Percentiles rank a stretch among this genome's conserved stretches.
These are phyloP conservation scores for Candida broadrunensis DNA, from an alignment of 805 yeast genomes.

Conservation along the genomic window DNA sequence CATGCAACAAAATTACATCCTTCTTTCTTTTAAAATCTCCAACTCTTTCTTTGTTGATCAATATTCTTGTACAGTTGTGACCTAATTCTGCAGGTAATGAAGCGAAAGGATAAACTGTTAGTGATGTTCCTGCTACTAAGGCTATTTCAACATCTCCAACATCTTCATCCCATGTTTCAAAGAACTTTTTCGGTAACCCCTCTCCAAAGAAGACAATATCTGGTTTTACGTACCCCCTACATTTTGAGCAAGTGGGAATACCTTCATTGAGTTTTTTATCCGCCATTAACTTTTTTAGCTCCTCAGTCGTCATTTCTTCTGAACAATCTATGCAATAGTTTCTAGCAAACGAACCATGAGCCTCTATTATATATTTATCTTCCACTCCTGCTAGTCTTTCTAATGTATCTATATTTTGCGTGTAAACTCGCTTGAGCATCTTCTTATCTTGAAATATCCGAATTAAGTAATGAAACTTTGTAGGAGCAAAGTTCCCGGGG, in stretches of 20 bases:
- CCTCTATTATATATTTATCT: conserved; percentile 70
- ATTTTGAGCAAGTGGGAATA: conserved; percentile 57
- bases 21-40: conserved; percentile 67
- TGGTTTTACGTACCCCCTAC: conserved; percentile 83
- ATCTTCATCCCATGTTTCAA: conserved; percentile 63
- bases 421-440: conserved; percentile 66
- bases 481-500: conserved; percentile 85
- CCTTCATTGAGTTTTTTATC: conserved; percentile 26
- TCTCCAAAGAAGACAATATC: conserved; percentile 96
- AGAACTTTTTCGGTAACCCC: conserved; percentile 68
- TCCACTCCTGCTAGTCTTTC: conserved; percentile 81
- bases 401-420: conserved; percentile 91
- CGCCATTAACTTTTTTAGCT: conserved; percentile 39
- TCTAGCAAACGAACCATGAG: conserved; percentile 90
- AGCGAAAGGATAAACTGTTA: conserved; percentile 90
- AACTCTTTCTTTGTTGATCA: conserved; percentile 73
- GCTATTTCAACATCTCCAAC: conserved; percentile 58
- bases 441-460: conserved; percentile 63
- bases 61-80: conserved; percentile 47
- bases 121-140: conserved; percentile 89
- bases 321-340: conserved; percentile 82
- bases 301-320: conserved; percentile 46
- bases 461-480: conserved; percentile 75
- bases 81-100: conserved; percentile 66
- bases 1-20: conserved; percentile 61